Evolutionary conservation across 2,329 filamentous ascomycete species (phyloP).

Genomic region (Pseudogymnoascus sp.): DNA sequence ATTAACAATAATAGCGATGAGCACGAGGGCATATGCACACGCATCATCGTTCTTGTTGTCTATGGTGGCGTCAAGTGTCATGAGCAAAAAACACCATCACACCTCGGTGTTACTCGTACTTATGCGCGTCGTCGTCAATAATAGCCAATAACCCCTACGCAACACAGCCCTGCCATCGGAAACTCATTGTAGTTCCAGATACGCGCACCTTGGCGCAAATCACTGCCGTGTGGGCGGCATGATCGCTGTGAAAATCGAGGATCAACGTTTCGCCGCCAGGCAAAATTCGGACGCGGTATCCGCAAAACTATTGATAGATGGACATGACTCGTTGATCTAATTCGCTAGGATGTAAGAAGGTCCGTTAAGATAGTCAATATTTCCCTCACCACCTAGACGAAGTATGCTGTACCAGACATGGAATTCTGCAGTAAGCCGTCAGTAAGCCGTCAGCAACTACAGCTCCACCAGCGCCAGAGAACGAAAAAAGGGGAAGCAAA

Average conservation of each 20-base stretch:
- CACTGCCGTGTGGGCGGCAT: not conserved
- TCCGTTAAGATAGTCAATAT: not conserved
- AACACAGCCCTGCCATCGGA: not conserved
- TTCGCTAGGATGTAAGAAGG: not conserved
- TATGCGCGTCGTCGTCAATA: not conserved
- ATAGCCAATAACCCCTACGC: not conserved
- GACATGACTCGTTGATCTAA: not conserved
- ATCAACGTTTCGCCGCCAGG: not conserved
- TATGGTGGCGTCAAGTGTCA: not conserved
- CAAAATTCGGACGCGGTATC: not conserved
- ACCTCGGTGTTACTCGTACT: not conserved
- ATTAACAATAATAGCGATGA: not conserved
- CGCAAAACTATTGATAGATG: not conserved
- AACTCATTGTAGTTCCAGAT: not conserved
- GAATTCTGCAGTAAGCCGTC: not conserved
- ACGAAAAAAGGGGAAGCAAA: not conserved
- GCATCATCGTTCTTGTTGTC: not conserved
- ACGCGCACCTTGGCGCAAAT: constrained; percentile 5
- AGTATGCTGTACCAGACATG: not conserved
- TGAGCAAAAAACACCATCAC: not conserved
- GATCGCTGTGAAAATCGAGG: not conserved
- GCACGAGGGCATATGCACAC: not conserved
- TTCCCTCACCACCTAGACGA: not conserved
- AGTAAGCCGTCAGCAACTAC: not conserved
- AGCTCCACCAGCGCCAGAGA: not conserved